A percentile compares a stretch with the other conserved stretches of the same genome.
Conservation (phyloP, 2,329 filamentous ascomycete genomes). For the Plectosphaerella plurivora region DNA sequence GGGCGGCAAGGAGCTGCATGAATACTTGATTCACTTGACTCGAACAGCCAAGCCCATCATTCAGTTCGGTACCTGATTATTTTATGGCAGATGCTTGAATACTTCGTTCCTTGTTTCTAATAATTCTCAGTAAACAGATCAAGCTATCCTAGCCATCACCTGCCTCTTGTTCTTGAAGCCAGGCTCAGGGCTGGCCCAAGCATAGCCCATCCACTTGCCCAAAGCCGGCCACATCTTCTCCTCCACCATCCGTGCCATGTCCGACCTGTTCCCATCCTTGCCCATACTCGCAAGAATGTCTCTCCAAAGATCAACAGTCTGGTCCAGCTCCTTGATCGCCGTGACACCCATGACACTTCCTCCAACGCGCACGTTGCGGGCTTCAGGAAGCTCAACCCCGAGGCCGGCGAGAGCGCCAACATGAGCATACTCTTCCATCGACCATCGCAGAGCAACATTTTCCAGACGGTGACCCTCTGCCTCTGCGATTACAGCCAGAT, state of each 20-base stretch:
- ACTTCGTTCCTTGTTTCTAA: too few species aligned
- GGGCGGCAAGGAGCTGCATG: too few species aligned
- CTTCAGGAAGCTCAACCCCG: conserved; percentile 9
- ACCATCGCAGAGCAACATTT: conserved; percentile 77
- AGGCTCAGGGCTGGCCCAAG: conserved; percentile 56
- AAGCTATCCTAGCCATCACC: not conserved
- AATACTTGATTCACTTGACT: too few species aligned
- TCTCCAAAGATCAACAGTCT: conserved; percentile 55
- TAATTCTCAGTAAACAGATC: too few species aligned
- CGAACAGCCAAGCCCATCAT: too few species aligned
- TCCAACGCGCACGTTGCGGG: conserved; percentile 34
- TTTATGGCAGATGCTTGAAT: too few species aligned
- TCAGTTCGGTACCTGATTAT: too few species aligned
- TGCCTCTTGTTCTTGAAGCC: conserved; percentile 33
- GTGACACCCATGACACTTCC: conserved; percentile 63
- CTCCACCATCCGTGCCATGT: conserved; percentile 25
- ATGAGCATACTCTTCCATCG: conserved; percentile 60
- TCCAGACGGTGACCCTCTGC: conserved; percentile 69
- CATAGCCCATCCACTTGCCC: conserved; percentile 59
- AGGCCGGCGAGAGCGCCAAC: conserved; percentile 40
- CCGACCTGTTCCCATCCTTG: conserved; percentile 19
- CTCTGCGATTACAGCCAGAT: conserved; percentile 60
- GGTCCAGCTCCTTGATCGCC: conserved; percentile 58
- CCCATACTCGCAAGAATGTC: conserved; percentile 42
- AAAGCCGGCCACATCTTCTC: conserved; percentile 50